These are phyloP conservation scores for Fusarium penzigii DNA, from an alignment of 2,329 filamentous ascomycete genomes.

Conservation along the genomic window DNA sequence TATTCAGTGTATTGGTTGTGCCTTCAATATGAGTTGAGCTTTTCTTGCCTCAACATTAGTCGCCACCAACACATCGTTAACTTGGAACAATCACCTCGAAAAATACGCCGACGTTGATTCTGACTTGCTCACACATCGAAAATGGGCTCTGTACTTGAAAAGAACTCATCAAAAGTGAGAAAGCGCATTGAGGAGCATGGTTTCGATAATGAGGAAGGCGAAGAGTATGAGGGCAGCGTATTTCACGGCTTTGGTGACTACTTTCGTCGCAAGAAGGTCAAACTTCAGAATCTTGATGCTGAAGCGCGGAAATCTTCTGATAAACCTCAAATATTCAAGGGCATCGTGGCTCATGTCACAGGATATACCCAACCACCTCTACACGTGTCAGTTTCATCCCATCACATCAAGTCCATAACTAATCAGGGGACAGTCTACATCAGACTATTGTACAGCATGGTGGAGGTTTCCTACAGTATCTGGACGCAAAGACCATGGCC, in stretches of 20 bases:
- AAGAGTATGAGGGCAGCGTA: conserved; percentile 84
- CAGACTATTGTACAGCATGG: conserved; percentile 86
- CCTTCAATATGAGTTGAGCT: too few species aligned
- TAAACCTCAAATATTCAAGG: conserved; percentile 85
- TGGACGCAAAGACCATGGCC: conserved; percentile 91
- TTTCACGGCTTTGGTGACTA: conserved; percentile 93
- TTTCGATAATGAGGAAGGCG: conserved; percentile 80
- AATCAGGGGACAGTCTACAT: conserved; percentile 58
- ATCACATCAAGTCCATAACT: conserved; percentile 7
- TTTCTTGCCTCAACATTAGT: background rate
- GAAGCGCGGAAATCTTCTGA: conserved; percentile 70
- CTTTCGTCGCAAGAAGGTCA: conserved; percentile 93
- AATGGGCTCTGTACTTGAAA: conserved; percentile 64
- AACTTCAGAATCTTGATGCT: conserved; percentile 90
- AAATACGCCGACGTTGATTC: background rate
- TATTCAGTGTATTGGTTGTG: too few species aligned
- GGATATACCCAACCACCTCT: conserved; percentile 95
- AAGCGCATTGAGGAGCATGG: conserved; percentile 66
- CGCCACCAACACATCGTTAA: background rate
- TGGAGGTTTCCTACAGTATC: conserved; percentile 91
- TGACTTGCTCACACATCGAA: background rate
- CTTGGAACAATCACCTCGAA: background rate
- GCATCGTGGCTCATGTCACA: conserved; percentile 87
- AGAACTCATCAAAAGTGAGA: conserved; percentile 62
- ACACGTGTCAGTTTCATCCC: conserved; percentile 59